These are phyloP conservation scores for Fusarium citri DNA, from an alignment of 2,329 filamentous ascomycete species.

Conservation along the genomic window DNA sequence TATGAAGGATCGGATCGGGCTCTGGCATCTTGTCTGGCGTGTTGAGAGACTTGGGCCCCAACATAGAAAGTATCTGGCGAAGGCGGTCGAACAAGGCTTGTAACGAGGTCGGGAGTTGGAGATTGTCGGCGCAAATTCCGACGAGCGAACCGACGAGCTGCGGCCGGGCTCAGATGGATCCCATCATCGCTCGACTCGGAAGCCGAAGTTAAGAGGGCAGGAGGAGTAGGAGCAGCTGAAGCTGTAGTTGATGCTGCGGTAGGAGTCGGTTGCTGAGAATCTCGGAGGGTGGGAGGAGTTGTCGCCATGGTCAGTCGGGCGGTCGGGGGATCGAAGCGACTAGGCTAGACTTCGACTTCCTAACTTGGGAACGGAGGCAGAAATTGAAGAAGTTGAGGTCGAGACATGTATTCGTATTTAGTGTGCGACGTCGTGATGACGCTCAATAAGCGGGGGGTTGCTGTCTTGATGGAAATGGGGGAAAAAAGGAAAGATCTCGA, in stretches of 20 bases:
- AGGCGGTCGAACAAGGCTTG: conserved; percentile 53
- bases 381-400: conserved; percentile 9
- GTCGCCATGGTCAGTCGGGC: conserved; percentile 35
- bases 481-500: conserved; percentile 36
- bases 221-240: conserved; percentile 2
- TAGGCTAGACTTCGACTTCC: conserved; percentile 10
- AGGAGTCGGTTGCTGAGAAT: conserved; percentile 30
- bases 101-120: conserved; percentile 56
- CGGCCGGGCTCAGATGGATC: conserved; percentile 50
- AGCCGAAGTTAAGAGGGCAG: conserved; percentile 32
- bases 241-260: conserved; percentile 6
- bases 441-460: conserved; percentile 26
- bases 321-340: background rate
- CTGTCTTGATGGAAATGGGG: conserved; percentile 11
- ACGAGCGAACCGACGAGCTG: conserved; percentile 52
- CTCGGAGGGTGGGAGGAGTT: conserved; percentile 29
- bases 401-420: conserved; percentile 33
- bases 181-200: conserved; percentile 55
- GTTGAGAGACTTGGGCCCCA: conserved; percentile 44
- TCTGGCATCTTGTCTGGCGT: conserved; percentile 37
- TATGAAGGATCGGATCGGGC: conserved; percentile 23
- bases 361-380: background rate
- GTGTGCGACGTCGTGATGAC: conserved; percentile 36
- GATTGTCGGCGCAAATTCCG: conserved; percentile 51
- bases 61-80: conserved; percentile 53